Conservation (phyloP, 1,284 basidiomycete genomes). For the Leucoagaricus sp. region DNA sequence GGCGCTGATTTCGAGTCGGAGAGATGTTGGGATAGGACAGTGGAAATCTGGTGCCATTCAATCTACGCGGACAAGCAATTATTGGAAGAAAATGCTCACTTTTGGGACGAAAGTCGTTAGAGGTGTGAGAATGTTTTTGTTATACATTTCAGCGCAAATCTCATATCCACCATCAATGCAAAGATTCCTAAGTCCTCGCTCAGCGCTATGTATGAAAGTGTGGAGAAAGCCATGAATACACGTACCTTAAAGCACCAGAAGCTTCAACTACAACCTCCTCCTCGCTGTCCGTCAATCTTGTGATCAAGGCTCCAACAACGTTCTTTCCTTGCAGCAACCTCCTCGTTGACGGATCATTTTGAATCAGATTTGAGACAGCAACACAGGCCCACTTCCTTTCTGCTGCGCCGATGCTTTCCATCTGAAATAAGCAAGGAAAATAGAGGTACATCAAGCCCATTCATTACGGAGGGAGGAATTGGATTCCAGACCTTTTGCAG, state of each 20-base stretch:
- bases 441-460: conserved; percentile 1
- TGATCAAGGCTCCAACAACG: conserved; percentile 84
- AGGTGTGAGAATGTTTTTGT: conserved; percentile 86
- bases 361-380: conserved; percentile 87
- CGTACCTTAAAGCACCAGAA: conserved; percentile 78
- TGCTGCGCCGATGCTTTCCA: conserved; percentile 70
- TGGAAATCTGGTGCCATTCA: conserved; percentile 82
- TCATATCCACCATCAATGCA: conserved; percentile 94
- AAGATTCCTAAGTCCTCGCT: conserved; percentile 64
- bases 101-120: conserved; percentile 75
- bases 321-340: conserved; percentile 89
- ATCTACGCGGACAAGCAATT: too few relatives aligned
- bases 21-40: conserved; percentile 69
- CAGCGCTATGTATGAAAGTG: conserved; percentile 12
- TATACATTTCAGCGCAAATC: conserved; percentile 95
- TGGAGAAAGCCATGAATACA: conserved; percentile 10
- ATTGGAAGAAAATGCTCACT: too few relatives aligned
- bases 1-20: conserved; percentile 57
- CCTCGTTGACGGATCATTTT: conserved; percentile 83
- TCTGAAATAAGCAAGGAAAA: conserved; percentile 40
- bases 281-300: conserved; percentile 78
- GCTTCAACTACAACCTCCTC: conserved; percentile 89
- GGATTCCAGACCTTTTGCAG: conserved; percentile 72
- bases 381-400: conserved; percentile 94
- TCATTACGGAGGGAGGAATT: not conserved